Conservation (phyloP, 2,329 filamentous ascomycete genomes). For the Geosmithia putterillii region DNA sequence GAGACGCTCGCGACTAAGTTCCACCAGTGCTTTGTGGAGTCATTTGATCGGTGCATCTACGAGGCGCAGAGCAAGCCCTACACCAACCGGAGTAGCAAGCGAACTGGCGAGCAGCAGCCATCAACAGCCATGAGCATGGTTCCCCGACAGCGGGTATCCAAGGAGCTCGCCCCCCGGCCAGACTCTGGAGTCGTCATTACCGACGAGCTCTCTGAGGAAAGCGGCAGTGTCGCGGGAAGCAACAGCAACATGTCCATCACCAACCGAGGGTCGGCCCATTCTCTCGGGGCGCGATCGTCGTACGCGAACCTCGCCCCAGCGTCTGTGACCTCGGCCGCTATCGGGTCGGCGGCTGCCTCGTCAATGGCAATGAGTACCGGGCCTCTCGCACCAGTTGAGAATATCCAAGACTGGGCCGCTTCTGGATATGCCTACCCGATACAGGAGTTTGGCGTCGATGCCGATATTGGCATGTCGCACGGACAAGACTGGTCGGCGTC, state of each 20-base stretch:
- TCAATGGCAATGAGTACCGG: neutral
- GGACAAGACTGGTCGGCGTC: neutral
- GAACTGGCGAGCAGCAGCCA: constrained; percentile 6
- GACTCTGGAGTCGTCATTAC: constrained; percentile 23
- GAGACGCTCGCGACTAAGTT: constrained; percentile 25
- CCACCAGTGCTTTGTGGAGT: constrained; percentile 26
- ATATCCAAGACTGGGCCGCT: neutral
- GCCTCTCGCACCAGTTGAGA: neutral
- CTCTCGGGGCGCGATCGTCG: neutral
- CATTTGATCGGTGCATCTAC: constrained; percentile 20
- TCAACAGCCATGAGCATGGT: neutral
- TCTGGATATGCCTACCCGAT: neutral
- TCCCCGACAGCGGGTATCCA: constrained; percentile 1
- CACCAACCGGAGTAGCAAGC: constrained; percentile 27
- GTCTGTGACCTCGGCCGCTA: neutral
- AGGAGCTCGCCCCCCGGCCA: constrained; percentile 15
- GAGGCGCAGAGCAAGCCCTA: constrained; percentile 24
- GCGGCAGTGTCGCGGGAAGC: constrained; percentile 13
- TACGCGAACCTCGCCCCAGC: neutral
- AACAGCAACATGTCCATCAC: constrained; percentile 10
- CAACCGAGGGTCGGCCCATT: neutral
- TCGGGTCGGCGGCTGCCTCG: neutral
- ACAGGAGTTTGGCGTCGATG: neutral
- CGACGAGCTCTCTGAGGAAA: constrained; percentile 25
- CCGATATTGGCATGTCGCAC: neutral